Base-by-base conservation (phyloP, 805 yeast species). In the Pichia occidentalis region DNA sequence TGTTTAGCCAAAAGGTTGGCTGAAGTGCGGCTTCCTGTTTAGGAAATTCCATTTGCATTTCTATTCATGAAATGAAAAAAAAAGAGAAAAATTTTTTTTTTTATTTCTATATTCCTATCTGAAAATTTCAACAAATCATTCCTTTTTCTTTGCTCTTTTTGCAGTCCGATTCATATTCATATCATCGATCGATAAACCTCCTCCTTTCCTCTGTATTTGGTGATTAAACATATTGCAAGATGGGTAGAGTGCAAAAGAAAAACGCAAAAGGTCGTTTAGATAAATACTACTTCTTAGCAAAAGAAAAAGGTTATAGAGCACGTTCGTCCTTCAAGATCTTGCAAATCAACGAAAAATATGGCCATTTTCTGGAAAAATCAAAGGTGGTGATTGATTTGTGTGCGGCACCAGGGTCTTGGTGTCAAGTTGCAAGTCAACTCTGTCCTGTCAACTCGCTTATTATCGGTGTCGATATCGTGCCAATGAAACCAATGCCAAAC, bases 331-430 rank as follows among this genome's bases (percentile, higher is more conserved):
- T 92, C 67, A 92, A 92, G 60, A 74, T 92, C 51, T 71, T 92
- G 43, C 98, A 92, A 61, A 85, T 92, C 44, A 92, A 92, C 65
- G 96, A 92, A 58, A 92, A 92, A 60, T 92, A 77, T 69, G 97
- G 97, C 24, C 95, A 88, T 62, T 92, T 92, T 59, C 65, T 88
- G 37, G 96, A 88, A 52, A 84, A 85, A 57, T 85, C 96, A 14
- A 92, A 86, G 60, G 97, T 92, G 29, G 96, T 92, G 30, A 85
- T 92, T 36, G 98, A 92, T 73, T 70, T 92, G 52, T 92, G 98
- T 80, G 97, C 97, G 37, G 98, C 98, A 9, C 97, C 97, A 29
- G 98, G 98, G 40, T 86, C 97, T 4, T 92, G 98, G 98, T 92
- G 98, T 73, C 98, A 92, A 67, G 97, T 92, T 30, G 98, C 98